Base-by-base conservation (phyloP, 78 protist genomes). In the Creolimax fragrantissima region DNA sequence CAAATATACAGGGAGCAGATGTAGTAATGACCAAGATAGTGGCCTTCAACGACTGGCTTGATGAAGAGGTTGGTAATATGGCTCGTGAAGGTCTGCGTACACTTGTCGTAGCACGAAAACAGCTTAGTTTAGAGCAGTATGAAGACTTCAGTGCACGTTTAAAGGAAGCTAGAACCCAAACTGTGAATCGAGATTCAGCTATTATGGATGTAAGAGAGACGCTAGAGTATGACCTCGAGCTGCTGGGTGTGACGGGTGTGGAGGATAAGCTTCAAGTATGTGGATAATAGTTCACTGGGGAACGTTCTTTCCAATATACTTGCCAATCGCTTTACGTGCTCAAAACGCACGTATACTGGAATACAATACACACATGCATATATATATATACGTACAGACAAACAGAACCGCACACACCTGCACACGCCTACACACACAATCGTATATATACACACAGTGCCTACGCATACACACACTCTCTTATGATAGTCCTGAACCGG, bases 221-320 rank as follows among this genome's bases (percentile, higher is more conserved):
- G 0, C 36, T 90, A 81, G 97, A 97, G 92, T 39, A 44, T 4
- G 95, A 95, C 58, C 41, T 97, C 67, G 36, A 41, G 41, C 90
- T 98, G 5, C 66, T 97, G 2, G 99, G 99, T 4, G 93, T 94
- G 17, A 96, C 99, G 0, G 99, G 99, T 3, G 96, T 98, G 85
- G 99, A 98, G 89, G 99, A 98, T 92, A 91, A 94, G 93, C 93
- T 99, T 67, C 99, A 98, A 89, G n/a, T n/a, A n/a, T n/a, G n/a
- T n/a, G n/a, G n/a, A n/a, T n/a, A n/a, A n/a, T n/a, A n/a, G n/a
- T n/a, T n/a, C n/a, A n/a, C n/a, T n/a, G n/a, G n/a, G n/a, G n/a
- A n/a, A n/a, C n/a, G n/a, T n/a, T 58, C 74, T 24, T 32, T 17
- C 24, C 11, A 58, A 58, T 58, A 32, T 58, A 1, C 24, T 58